phyloP scores from a whole-genome alignment of 2,329 filamentous ascomycete species.

The Penicillium polonicum region DNA sequence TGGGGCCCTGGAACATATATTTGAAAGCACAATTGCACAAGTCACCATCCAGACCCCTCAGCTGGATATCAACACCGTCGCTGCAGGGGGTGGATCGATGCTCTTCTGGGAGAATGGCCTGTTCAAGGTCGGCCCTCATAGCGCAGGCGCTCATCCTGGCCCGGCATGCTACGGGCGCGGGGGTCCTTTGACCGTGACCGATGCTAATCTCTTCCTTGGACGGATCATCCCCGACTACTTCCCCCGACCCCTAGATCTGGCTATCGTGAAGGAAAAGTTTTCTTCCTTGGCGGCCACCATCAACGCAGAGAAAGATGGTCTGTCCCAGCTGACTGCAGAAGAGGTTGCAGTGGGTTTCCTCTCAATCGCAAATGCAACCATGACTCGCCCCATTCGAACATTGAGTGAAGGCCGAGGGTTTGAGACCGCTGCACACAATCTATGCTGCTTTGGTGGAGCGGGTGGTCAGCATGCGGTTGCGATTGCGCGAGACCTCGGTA shows the following conservation, averaged over 20 bases:
- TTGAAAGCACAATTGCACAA: conserved; percentile 88
- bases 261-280: conserved; percentile 65
- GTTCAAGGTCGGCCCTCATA: conserved; percentile 88
- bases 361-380: conserved; percentile 40
- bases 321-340: conserved; percentile 54
- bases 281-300: conserved; percentile 57
- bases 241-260: conserved; percentile 73
- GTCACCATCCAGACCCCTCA: conserved; percentile 73
- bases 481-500: background rate
- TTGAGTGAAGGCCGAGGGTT: conserved; percentile 89
- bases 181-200: conserved; percentile 84
- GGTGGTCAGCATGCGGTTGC: conserved; percentile 41
- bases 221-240: conserved; percentile 87
- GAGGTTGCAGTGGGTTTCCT: conserved; percentile 41
- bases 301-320: conserved; percentile 58
- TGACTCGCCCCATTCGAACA: conserved; percentile 72
- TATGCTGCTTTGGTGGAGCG: conserved; percentile 35
- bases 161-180: conserved; percentile 91
- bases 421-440: conserved; percentile 29
- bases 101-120: conserved; percentile 85
- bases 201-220: conserved; percentile 85
- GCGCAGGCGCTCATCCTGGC: conserved; percentile 83
- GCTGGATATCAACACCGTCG: conserved; percentile 90
- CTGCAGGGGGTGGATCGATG: conserved; percentile 69
- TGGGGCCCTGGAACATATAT: conserved; percentile 85